Percentiles rank a stretch among this genome's conserved stretches.
Evolutionary conservation across 306 rosid genomes (phyloP).

Genomic region (Ochetophila trinervis): DNA sequence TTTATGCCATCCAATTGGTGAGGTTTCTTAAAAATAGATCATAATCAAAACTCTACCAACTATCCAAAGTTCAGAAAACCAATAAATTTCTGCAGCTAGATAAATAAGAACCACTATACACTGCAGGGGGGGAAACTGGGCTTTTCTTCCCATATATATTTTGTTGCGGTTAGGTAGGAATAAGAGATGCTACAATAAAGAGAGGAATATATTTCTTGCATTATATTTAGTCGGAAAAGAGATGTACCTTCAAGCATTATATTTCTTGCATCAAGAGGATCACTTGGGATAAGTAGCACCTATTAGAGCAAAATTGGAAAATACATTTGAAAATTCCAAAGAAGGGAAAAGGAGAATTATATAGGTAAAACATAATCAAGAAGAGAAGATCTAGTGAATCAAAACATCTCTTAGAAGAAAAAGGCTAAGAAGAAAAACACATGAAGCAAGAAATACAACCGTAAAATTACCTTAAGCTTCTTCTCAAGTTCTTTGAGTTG

Average conservation of each 20-base stretch:
- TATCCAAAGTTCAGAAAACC: not conserved
- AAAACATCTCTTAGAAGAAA: not conserved
- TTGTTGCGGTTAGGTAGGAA: too few relatives aligned
- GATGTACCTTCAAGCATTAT: conserved; percentile 90
- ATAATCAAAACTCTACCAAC: not conserved
- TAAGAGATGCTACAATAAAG: too few relatives aligned
- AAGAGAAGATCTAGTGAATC: not conserved
- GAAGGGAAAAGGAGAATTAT: conserved; percentile 9
- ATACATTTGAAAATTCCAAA: conserved; percentile 25
- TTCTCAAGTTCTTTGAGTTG: conserved; percentile 68
- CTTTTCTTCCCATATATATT: too few relatives aligned
- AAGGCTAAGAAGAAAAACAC: not conserved
- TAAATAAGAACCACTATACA: too few relatives aligned
- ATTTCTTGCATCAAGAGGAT: conserved; percentile 95
- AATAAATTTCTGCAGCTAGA: too few relatives aligned
- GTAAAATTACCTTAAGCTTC: conserved; percentile 52
- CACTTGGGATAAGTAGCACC: conserved; percentile 80
- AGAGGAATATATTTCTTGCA: too few relatives aligned
- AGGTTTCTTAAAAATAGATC: not conserved
- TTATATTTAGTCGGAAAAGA: not conserved
- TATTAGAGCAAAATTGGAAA: conserved; percentile 26
- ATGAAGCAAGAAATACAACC: not conserved
- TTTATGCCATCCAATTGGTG: not conserved
- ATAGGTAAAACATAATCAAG: not conserved
- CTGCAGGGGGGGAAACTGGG: too few relatives aligned